These are phyloP conservation scores for Candida pseudocylindracea DNA, from an alignment of 1,139 yeast genomes.

Conservation along the genomic window DNA sequence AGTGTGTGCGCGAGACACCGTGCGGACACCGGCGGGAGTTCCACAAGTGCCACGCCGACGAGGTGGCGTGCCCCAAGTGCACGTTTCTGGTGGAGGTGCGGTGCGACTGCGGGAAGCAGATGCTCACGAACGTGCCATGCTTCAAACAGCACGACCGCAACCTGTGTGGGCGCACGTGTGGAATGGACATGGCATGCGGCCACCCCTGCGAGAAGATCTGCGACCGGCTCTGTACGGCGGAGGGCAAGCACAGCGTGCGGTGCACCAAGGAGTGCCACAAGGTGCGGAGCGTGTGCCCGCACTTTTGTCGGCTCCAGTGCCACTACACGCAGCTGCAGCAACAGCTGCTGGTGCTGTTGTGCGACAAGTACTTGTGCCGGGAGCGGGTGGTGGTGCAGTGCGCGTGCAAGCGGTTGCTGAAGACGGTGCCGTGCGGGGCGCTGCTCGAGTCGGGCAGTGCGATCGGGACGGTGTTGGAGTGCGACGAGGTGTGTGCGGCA, in stretches of 20 bases:
- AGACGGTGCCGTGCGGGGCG: conserved; percentile 30
- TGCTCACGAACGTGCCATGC: conserved; percentile 32
- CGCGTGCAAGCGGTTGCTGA: conserved; percentile 34
- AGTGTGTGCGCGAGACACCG: conserved; percentile 31
- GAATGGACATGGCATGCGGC: conserved; percentile 33
- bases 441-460: conserved; percentile 8
- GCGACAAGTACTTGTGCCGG: conserved; percentile 20
- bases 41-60: conserved; percentile 57
- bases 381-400: conserved; percentile 30
- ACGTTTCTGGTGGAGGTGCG: conserved; percentile 36
- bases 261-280: conserved; percentile 40
- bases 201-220: conserved; percentile 50
- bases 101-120: conserved; percentile 53
- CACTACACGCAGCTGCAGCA: conserved; percentile 22
- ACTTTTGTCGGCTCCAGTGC: conserved; percentile 37
- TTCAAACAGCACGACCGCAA: too few species aligned
- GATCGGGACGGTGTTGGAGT: conserved; percentile 18
- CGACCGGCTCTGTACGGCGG: conserved; percentile 15
- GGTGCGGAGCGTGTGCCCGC: conserved; percentile 32
- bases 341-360: conserved; percentile 4
- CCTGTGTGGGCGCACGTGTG: conserved; percentile 46
- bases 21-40: conserved; percentile 66
- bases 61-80: conserved; percentile 53
- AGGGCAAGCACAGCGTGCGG: conserved; percentile 12
- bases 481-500: conserved; percentile 53